Evolutionary conservation across 371 early-diverging fungal genomes (phyloP), one percentile per base, ranked within the genome.

Genomic region (Polyrhizophydium stewartii): DNA sequence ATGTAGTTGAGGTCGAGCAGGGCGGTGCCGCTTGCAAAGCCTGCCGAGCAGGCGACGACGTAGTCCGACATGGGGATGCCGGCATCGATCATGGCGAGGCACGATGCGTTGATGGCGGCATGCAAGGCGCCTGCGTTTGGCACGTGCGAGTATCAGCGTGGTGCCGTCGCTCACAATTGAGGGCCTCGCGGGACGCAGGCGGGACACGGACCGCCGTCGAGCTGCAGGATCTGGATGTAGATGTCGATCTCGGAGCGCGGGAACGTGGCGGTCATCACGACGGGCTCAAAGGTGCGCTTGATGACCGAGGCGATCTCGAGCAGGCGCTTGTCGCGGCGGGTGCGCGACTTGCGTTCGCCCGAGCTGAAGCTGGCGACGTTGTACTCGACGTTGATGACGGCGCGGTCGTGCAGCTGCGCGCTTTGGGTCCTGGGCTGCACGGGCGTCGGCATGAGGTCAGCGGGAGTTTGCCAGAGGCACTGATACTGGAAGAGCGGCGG

Each of bases 41-140:
- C 96, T 16, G 91, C 95, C n/a, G 94, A 90, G 63, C 91, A 91
- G n/a, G 97, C 95, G 58, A 87, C 86, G 3, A 96, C 92, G 75
- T 92, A 95, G 62, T 97, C 98, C 13, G 74, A 66, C 94, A 97
- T 93, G n/a, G 97, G 89, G 33, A 97, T 88, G 45, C 98, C 97
- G 7, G 98, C 98, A 68, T 97, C 94, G n/a, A 97, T 87, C 61
- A 97, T 69, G 0, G 98, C 98, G 81, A 97, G 70, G 9, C 93
- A 92, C 0, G 94, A 85, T 2, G 94, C 98, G 74, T 97, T 96
- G 58, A 96, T 91, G 59, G 92, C 92, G 9, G 89, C 76, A 64
- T 91, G 92, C 25, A 94, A 71, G 7, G 79, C 59, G 38, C 69
- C 56, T 56, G 25, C 9, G 46, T 1, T 45, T 22, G 21, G 27